Base-by-base conservation (phyloP, 192 early-diverging fungal genomes). In the Cetraspora pellucida region DNA sequence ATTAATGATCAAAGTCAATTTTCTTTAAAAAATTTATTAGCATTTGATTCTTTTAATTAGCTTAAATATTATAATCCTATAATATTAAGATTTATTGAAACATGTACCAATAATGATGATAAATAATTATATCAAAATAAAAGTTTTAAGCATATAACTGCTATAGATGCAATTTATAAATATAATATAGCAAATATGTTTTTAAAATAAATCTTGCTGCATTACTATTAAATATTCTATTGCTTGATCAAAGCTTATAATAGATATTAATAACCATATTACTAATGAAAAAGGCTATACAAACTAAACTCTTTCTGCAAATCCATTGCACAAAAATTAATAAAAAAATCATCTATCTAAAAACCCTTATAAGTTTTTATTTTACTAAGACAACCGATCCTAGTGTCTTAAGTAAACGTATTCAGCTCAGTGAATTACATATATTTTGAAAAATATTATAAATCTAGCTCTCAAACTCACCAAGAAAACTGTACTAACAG, bases 41-140 rank as follows among this genome's bases (percentile, higher is more conserved):
- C 27, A 8, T 68, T 19, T 68, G 19, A 16, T 10, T 7, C 66
- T 10, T n/a, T 19, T 17, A 3, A 9, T 11, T 67, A 17, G 6
- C 6, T 67, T 19, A 70, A 10, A 13, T 9, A 54, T 4, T 9
- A 23, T 14, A 70, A 50, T 50, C 44, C 46, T 43, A 46, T 70
- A 11, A 17, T 70, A 14, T 44, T 70, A 10, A 70, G 50, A 19
- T 70, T 70, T 30, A 54, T 70, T 70, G 47, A 70, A 70, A 70
- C 27, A n/a, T 13, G 50, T 14, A 54, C 27, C 10, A 0, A 54
- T 23, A 69, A 70, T 54, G 28, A 70, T 52, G 0, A 23, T 10
- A 5, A 70, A 19, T 1, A 1, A 13, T 44, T n/a, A 54, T 9
- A 31, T 4, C 21, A 28, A 46, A n/a, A 46, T 16, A 70, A 70